phyloP scores from a whole-genome alignment of 257 asterid genomes.

The Schizonepeta tenuifolia region DNA sequence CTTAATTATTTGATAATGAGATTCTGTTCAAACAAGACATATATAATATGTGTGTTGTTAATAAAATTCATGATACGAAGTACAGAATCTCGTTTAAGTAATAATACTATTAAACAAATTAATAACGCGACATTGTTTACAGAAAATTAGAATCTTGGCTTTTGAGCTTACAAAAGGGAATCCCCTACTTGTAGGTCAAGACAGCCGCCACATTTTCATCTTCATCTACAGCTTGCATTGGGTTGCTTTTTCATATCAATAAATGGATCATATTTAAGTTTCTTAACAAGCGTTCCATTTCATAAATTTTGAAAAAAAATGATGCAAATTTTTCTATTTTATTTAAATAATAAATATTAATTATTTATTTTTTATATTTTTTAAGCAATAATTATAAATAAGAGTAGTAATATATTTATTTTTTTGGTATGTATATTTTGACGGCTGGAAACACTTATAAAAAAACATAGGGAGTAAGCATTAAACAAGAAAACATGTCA shows the following conservation, averaged over 20 bases:
- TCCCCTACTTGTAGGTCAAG: background rate
- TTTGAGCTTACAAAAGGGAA: conserved; percentile 13
- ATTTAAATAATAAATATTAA: too few species aligned
- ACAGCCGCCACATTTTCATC: too few species aligned
- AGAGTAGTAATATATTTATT: too few species aligned
- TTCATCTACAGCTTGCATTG: background rate
- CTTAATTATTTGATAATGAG: conserved; percentile 11
- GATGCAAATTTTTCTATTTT: too few species aligned
- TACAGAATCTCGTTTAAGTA: conserved; percentile 8
- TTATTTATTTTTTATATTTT: too few species aligned
- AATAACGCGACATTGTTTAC: background rate
- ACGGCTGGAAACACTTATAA: too few species aligned
- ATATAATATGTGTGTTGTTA: conserved; percentile 11
- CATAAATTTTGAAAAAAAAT: too few species aligned
- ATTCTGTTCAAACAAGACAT: conserved; percentile 26
- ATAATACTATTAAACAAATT: conserved; percentile 15
- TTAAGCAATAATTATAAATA: too few species aligned
- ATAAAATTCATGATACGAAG: conserved; percentile 21
- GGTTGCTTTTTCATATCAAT: background rate
- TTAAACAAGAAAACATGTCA: too few species aligned
- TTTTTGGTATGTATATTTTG: too few species aligned
- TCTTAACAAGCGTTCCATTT: too few species aligned
- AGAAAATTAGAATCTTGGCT: conserved; percentile 29
- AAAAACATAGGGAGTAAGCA: too few species aligned
- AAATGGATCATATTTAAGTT: background rate